Percentiles rank a stretch among this genome's conserved stretches.
Conservation (phyloP, 306 rosid genomes). For the Trifolium fragiferum region DNA sequence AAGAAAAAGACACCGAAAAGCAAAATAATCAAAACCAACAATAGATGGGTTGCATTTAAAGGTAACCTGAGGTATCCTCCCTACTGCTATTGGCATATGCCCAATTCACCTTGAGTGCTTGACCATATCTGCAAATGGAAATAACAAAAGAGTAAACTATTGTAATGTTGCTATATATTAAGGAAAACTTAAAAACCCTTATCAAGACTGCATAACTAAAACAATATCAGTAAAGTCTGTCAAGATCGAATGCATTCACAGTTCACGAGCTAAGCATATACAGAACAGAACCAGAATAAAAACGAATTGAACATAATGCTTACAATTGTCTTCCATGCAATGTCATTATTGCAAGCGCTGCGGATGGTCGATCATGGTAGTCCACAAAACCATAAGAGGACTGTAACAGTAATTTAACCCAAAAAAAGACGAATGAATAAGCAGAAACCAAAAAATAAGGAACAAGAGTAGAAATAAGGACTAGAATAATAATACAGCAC, state of each 20-base stretch:
- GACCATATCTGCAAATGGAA: constrained; percentile 58
- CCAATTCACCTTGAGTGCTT: constrained; percentile 71
- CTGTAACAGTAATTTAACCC: constrained; percentile 45
- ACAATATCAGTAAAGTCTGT: background rate
- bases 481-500: constrained; percentile 12
- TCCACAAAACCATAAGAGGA: constrained; percentile 73
- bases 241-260: constrained; percentile 23
- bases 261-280: constrained; percentile 35
- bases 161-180: constrained; percentile 21
- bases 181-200: background rate
- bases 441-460: constrained; percentile 34
- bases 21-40: constrained; percentile 37
- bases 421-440: constrained; percentile 14
- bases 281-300: constrained; percentile 33
- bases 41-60: constrained; percentile 35
- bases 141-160: constrained; percentile 11
- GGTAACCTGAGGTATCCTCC: constrained; percentile 70
- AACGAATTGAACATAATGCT: constrained; percentile 40
- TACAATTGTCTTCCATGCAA: constrained; percentile 68
- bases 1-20: constrained; percentile 50
- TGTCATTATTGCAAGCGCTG: constrained; percentile 69
- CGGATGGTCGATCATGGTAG: constrained; percentile 63
- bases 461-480: constrained; percentile 3
- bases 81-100: constrained; percentile 65
- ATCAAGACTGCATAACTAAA: constrained; percentile 22